Conservation (phyloP, 345 rosid genomes). For the Pelargonium nanum region DNA sequence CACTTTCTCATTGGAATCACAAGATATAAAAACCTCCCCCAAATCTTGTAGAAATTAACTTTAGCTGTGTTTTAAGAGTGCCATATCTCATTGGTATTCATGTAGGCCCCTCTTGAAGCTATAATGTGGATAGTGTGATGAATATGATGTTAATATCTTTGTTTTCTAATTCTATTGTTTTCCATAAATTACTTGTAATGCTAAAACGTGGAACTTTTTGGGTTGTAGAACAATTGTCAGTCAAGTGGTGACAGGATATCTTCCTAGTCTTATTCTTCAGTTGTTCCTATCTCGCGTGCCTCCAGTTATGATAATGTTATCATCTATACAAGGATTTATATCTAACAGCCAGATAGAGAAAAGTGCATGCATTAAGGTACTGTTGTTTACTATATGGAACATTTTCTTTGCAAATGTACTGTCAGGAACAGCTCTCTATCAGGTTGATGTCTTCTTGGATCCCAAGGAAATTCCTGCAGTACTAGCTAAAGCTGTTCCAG, state of each 20-base stretch:
- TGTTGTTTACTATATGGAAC: conserved; percentile 76
- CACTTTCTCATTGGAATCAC: no score
- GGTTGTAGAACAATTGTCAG: conserved; percentile 56
- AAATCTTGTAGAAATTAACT: no score
- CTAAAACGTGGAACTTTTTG: conserved; percentile 12
- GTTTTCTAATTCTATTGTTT: background rate
- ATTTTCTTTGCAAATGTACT: conserved; percentile 72
- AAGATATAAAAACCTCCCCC: no score
- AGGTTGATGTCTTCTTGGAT: conserved; percentile 51
- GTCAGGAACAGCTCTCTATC: conserved; percentile 72
- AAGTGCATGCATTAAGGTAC: conserved; percentile 67
- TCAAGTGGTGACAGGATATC: conserved; percentile 79
- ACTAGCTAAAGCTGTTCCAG: conserved; percentile 77
- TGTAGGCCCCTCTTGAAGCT: no score
- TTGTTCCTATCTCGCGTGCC: conserved; percentile 53
- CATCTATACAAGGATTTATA: conserved; percentile 70
- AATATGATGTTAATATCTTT: background rate
- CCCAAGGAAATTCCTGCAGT: conserved; percentile 62
- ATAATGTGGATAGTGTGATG: background rate
- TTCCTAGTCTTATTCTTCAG: conserved; percentile 76
- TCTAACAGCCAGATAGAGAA: conserved; percentile 60
- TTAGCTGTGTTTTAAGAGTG: no score
- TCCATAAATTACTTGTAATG: background rate
- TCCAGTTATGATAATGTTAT: conserved; percentile 56
- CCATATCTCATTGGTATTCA: no score